These are phyloP conservation scores for Vaccinium myrtillus DNA, from an alignment of 148 eudicot species.

Conservation along the genomic window DNA sequence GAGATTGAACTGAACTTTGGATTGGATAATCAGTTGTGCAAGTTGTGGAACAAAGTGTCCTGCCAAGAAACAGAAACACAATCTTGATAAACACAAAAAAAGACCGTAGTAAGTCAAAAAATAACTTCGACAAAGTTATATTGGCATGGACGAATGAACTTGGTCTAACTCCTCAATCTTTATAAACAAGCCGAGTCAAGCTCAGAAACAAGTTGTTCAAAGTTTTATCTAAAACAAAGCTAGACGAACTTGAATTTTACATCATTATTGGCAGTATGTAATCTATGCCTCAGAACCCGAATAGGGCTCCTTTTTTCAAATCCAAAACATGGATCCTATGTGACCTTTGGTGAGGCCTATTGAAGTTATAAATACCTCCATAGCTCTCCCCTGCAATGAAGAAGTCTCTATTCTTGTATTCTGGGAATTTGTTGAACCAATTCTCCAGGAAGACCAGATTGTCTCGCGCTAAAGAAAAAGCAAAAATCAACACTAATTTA, in stretches of 20 bases:
- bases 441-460: slow-evolving; percentile 55
- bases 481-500: not conserved
- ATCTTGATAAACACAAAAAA: too few relatives aligned
- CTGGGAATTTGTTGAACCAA: slow-evolving; percentile 63
- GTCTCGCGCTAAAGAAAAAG: slow-evolving; percentile 42
- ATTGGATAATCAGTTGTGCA: slow-evolving; percentile 46
- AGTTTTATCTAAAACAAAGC: too few relatives aligned
- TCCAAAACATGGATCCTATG: not conserved
- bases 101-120: too few relatives aligned
- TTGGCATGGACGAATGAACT: too few relatives aligned
- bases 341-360: not conserved
- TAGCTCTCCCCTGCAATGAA: slow-evolving; percentile 79
- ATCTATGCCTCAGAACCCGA: too few relatives aligned
- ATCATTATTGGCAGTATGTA: too few relatives aligned
- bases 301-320: not conserved
- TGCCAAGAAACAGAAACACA: slow-evolving; percentile 25
- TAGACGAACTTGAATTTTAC: too few relatives aligned
- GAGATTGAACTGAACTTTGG: slow-evolving; percentile 49
- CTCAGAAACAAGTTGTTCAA: too few relatives aligned
- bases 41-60: slow-evolving; percentile 93
- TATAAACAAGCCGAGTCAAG: too few relatives aligned
- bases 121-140: too few relatives aligned
- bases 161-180: too few relatives aligned
- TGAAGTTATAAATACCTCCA: slow-evolving; percentile 37
- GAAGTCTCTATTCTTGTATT: slow-evolving; percentile 62